A percentile compares a stretch with the other conserved stretches of the same genome.
These are phyloP conservation scores for Cucumis melo DNA, from an alignment of 306 rosid genomes.

Conservation along the genomic window DNA sequence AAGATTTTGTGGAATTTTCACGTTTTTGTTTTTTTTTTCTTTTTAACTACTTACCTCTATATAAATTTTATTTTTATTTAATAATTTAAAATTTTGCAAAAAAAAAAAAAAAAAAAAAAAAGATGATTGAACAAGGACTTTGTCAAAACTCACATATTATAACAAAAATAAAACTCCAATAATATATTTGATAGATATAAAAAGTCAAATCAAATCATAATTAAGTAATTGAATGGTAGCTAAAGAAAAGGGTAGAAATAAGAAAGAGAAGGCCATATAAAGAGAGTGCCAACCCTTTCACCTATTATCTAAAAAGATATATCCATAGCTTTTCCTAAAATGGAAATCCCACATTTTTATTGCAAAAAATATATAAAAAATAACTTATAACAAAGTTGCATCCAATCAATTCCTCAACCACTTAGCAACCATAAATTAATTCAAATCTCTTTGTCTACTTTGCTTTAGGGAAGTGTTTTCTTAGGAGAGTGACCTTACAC, in stretches of 20 bases:
- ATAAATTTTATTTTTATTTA: too few relatives aligned
- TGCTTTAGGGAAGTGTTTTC: background rate
- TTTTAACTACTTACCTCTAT: too few relatives aligned
- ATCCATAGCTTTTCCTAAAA: background rate
- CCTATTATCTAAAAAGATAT: background rate
- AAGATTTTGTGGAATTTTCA: too few relatives aligned
- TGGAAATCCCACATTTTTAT: constrained; percentile 6
- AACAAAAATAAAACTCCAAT: too few relatives aligned
- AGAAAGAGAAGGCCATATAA: background rate
- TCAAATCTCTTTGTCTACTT: background rate
- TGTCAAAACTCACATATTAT: too few relatives aligned
- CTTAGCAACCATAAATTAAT: background rate
- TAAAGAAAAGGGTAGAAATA: background rate
- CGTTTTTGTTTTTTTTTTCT: too few relatives aligned
- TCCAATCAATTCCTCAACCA: background rate
- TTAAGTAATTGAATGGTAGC: background rate
- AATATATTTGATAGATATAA: background rate
- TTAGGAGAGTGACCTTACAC: background rate
- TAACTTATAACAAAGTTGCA: background rate
- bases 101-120: too few relatives aligned
- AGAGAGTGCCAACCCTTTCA: background rate
- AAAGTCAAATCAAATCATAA: background rate
- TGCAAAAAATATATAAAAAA: background rate
- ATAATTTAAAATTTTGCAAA: too few relatives aligned
- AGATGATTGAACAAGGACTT: too few relatives aligned